Percentiles rank a stretch among this genome's conserved stretches.
phyloP scores from a whole-genome alignment of 345 rosid species.

The Euphorbia lathyris region DNA sequence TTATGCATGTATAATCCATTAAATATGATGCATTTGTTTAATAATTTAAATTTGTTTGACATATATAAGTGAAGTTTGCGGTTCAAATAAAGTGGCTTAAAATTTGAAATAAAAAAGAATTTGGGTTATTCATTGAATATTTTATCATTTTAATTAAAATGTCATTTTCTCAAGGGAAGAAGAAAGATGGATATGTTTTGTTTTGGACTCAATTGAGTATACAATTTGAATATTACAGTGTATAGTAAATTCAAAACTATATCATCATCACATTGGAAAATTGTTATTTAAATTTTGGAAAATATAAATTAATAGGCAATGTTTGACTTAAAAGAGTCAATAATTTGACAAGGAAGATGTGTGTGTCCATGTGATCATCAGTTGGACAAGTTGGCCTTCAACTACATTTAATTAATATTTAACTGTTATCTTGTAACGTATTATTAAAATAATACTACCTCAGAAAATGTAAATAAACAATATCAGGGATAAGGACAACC shows the following conservation, averaged over 20 bases:
- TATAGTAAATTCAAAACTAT: not conserved
- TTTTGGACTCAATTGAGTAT: constrained; percentile 5
- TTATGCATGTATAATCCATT: not conserved
- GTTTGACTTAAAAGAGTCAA: constrained; percentile 5
- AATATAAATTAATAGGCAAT: not conserved
- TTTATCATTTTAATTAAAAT: not conserved
- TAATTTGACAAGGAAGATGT: not conserved
- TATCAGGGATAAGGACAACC: not conserved
- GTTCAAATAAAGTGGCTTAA: not conserved
- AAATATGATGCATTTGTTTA: not conserved
- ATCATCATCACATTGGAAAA: not conserved
- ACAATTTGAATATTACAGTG: not conserved
- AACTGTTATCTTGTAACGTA: not conserved
- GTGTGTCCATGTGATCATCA: not conserved
- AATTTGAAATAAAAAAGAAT: not conserved
- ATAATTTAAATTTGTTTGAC: not conserved
- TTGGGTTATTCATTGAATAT: not conserved
- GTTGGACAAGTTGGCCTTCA: constrained; percentile 5
- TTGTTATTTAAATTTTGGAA: not conserved
- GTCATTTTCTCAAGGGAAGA: no score
- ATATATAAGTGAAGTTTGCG: not conserved
- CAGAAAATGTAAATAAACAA: no score
- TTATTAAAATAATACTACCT: no score
- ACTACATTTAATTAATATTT: not conserved
- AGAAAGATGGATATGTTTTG: not conserved